Evolutionary conservation across 108 stramenopile genomes (phyloP), one percentile per base, ranked within the genome.

Genomic region (Cyclotella distinguenda): DNA sequence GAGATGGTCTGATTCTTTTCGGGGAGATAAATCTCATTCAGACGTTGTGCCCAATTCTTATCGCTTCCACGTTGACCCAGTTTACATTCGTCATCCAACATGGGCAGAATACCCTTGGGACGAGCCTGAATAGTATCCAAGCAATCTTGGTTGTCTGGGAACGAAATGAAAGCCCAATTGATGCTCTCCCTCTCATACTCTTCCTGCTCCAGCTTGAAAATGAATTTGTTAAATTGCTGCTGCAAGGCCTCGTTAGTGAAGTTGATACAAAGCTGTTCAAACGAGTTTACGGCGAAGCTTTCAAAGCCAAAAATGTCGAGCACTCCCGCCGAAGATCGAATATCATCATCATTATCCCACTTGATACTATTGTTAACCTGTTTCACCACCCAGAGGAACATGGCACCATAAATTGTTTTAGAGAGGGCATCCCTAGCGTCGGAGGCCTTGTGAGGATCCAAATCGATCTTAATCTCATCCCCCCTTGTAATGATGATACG

Each of bases 221-320:
- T 97, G 64, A 95, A 96, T 66, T 95, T 90, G 79, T 99, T 99
- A 86, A 99, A 99, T 77, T 98, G 97, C 69, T 98, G 97, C 83
- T 99, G 99, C 43, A 99, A 84, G 26, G 95, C 95, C 77, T 99
- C 99, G 81, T 99, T 99, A 15, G 98, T 96, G 71, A 86, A 99
- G 91, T 99, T 99, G 85, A 99, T 99, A 85, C 97, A 98, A 43
- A 99, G 84, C 84, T 99, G 98, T 70, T 96, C 97, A 47, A 96
- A 98, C 23, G 93, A 95, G 83, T 99, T 99, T 64, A 84, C 72
- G 5, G 87, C 85, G 70, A 99, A 99, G 68, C 95, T 95, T 81
- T 99, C 99, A 63, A 99, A 99, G 27, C 99, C 99, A 66, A 99
- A 99, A 64, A 99, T 99, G 82, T 99, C 99, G 47, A 99, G 79